Percentiles rank a stretch among this genome's conserved stretches.
Evolutionary conservation across 2,329 filamentous ascomycete genomes (phyloP).

Genomic region (Fusarium sp.): DNA sequence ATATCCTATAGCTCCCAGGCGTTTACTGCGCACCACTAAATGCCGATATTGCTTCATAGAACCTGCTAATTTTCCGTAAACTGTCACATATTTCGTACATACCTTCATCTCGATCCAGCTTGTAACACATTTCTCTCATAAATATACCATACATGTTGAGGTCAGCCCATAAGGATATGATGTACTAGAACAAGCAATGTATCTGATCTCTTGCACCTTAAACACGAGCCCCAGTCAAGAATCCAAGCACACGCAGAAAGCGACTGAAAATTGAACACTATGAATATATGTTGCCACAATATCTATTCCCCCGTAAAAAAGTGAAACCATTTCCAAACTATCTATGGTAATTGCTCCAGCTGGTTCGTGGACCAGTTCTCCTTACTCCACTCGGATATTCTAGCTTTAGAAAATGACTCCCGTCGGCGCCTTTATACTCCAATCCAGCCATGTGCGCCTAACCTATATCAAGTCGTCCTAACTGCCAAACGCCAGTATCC

Average conservation of each 20-base stretch:
- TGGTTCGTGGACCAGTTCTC: conserved; percentile 15
- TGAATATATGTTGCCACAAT: not conserved
- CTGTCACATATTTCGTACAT: too few species aligned
- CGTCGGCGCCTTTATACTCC: conserved; percentile 42
- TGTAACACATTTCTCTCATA: too few species aligned
- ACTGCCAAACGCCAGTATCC: conserved; percentile 11
- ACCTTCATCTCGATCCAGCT: too few species aligned
- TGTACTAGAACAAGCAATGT: too few species aligned
- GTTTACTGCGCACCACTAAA: not conserved
- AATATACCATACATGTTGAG: too few species aligned
- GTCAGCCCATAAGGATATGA: too few species aligned
- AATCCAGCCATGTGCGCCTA: conserved; percentile 15
- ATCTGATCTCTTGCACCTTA: not conserved
- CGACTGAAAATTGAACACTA: not conserved
- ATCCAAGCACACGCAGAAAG: not conserved
- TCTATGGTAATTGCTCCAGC: conserved; percentile 29
- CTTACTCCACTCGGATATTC: conserved; percentile 9
- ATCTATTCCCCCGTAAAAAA: not conserved
- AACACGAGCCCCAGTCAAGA: not conserved
- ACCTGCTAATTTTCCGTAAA: too few species aligned
- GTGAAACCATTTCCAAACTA: conserved; percentile 4
- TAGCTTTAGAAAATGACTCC: conserved; percentile 22
- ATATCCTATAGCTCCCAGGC: not conserved
- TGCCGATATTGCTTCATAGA: not conserved
- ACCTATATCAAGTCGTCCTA: not conserved